Percentiles rank a stretch among this genome's conserved stretches.
phyloP scores from a whole-genome alignment of 257 asterid species.

The Salvia miltiorrhiza region DNA sequence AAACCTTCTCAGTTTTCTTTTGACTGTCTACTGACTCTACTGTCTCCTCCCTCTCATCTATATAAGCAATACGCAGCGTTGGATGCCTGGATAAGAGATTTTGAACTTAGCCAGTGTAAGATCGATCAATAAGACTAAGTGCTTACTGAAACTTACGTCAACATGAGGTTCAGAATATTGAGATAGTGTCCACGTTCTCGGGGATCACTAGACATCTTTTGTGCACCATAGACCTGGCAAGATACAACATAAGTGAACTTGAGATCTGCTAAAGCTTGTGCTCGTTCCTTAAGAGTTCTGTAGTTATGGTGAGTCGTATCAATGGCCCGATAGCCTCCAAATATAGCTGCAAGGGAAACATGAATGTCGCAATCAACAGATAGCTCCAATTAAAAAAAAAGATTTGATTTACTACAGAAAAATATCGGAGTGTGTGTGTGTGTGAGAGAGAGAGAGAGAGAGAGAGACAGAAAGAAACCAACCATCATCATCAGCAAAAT shows the following conservation, averaged over 20 bases:
- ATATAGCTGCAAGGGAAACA: conserved; percentile 54
- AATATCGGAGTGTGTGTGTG: background rate
- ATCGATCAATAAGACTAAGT: conserved; percentile 7
- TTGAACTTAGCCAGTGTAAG: conserved; percentile 17
- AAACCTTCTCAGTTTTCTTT: conserved; percentile 59
- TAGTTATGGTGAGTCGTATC: conserved; percentile 45
- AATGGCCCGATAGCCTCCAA: conserved; percentile 72
- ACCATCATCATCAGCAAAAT: conserved; percentile 84
- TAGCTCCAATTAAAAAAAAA: background rate
- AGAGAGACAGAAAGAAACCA: conserved; percentile 22
- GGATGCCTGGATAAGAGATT: conserved; percentile 57
- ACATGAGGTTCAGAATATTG: conserved; percentile 85
- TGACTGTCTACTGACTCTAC: no score
- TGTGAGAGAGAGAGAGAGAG: background rate
- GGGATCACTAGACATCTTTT: conserved; percentile 68
- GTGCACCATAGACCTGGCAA: conserved; percentile 92
- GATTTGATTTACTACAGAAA: background rate
- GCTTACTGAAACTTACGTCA: conserved; percentile 54
- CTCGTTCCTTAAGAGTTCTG: conserved; percentile 51
- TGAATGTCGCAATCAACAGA: background rate
- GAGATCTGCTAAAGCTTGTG: conserved; percentile 91
- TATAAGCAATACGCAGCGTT: conserved; percentile 91
- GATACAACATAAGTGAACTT: conserved; percentile 98
- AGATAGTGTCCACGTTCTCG: conserved; percentile 72
- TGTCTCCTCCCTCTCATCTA: conserved; percentile 85